Conservation (phyloP, 441 rosid species). For the Populus hybrid region DNA sequence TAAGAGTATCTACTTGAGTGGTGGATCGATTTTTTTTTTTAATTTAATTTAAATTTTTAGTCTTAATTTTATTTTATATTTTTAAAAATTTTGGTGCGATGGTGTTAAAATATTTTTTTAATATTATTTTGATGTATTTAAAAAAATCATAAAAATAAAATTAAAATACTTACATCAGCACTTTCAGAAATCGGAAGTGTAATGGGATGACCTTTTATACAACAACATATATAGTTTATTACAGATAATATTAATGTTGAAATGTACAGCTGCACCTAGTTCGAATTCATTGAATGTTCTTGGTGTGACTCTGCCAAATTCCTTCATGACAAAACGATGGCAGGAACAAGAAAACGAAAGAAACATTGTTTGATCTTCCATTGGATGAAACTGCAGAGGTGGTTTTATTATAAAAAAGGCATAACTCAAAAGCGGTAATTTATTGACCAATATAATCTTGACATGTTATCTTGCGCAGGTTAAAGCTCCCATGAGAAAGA, state of each 20-base stretch:
- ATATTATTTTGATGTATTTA: too few species aligned
- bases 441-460: too few species aligned
- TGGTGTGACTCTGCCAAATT: neutral
- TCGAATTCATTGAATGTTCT: neutral
- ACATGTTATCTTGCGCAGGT: too few species aligned
- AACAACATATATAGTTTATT: too few species aligned
- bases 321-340: neutral
- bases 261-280: neutral
- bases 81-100: too few species aligned
- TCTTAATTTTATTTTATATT: too few species aligned
- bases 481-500: neutral
- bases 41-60: too few species aligned
- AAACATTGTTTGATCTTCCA: neutral
- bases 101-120: too few species aligned
- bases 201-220: too few species aligned
- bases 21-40: too few species aligned
- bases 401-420: neutral
- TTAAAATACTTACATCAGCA: slow-evolving; percentile 16
- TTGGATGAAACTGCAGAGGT: neutral
- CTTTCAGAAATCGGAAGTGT: neutral
- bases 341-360: neutral
- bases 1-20: slow-evolving; percentile 13
- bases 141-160: neutral
- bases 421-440: neutral
- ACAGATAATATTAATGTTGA: neutral